phyloP scores from a whole-genome alignment of 371 early-diverging fungal species.

The Catenaria anguillulae region DNA sequence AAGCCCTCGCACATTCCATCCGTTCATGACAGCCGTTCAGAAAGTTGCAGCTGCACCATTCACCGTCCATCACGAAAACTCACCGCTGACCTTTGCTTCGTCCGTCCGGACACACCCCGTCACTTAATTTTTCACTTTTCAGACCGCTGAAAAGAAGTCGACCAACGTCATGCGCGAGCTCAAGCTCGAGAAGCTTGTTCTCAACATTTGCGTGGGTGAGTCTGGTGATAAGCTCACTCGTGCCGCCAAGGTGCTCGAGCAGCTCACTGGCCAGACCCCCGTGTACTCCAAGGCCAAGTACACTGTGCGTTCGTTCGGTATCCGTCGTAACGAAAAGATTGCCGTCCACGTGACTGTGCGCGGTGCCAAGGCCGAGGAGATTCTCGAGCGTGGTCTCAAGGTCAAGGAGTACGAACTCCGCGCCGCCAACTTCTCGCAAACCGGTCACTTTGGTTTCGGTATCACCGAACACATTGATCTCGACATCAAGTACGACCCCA shows the following conservation, averaged over 20 bases:
- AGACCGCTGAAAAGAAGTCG: conserved; percentile 39
- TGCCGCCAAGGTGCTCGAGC: conserved; percentile 99
- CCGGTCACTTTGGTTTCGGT: conserved; percentile 99
- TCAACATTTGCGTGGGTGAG: conserved; percentile 99
- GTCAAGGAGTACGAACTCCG: conserved; percentile 99
- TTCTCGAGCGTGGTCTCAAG: conserved; percentile 98
- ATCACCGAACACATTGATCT: conserved; percentile 99
- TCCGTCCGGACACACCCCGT: no score
- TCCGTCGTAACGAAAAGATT: conserved; percentile 99
- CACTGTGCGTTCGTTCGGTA: conserved; percentile 99
- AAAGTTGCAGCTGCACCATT: no score
- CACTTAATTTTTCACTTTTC: no score
- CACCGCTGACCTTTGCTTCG: no score
- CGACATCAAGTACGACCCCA: conserved; percentile 92
- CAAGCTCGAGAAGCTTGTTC: conserved; percentile 97
- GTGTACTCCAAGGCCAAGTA: conserved; percentile 99
- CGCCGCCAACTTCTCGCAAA: conserved; percentile 88
- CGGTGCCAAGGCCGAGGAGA: conserved; percentile 90
- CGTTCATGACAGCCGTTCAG: no score
- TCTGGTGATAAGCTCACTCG: conserved; percentile 98
- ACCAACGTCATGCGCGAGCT: conserved; percentile 95
- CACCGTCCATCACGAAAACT: no score
- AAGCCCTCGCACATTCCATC: no score
- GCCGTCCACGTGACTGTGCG: conserved; percentile 98
- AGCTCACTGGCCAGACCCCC: conserved; percentile 98